These are phyloP conservation scores for Fraxinus cuspidata DNA, from an alignment of 257 asterid species.

Conservation along the genomic window DNA sequence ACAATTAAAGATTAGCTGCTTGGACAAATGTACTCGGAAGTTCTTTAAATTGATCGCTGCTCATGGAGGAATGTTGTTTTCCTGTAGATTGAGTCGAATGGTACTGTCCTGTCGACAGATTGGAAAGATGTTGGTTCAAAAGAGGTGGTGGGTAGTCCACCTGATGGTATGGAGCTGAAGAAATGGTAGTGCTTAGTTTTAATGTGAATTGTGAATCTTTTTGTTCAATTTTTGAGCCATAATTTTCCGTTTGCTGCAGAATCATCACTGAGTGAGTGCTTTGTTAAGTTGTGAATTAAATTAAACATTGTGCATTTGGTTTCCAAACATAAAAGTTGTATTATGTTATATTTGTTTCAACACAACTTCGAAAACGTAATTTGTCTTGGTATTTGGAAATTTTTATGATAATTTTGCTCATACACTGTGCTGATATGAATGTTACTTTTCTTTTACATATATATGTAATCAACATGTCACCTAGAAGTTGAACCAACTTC, in stretches of 20 bases:
- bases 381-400: no score
- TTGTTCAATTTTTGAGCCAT: not conserved
- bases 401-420: not conserved
- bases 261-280: not conserved
- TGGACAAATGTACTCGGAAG: not conserved
- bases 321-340: not conserved
- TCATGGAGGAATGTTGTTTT: not conserved
- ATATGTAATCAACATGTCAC: no score
- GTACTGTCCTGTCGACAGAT: constrained; percentile 57
- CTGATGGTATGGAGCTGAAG: constrained; percentile 58
- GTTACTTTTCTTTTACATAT: no score
- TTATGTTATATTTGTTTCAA: not conserved
- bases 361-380: no score
- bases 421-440: no score
- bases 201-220: not conserved
- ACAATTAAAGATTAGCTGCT: not conserved
- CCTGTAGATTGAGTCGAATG: constrained; percentile 49
- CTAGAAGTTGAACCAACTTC: no score
- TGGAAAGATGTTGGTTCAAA: constrained; percentile 65
- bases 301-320: not conserved
- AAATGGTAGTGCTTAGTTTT: constrained; percentile 39
- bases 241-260: not conserved
- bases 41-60: not conserved
- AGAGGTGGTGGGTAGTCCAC: constrained; percentile 63
- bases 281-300: not conserved